A percentile compares a stretch with the other conserved stretches of the same genome.
Evolutionary conservation across 352 stramenopile species (phyloP).

Genomic region (Globisporangium uncinulatum): DNA sequence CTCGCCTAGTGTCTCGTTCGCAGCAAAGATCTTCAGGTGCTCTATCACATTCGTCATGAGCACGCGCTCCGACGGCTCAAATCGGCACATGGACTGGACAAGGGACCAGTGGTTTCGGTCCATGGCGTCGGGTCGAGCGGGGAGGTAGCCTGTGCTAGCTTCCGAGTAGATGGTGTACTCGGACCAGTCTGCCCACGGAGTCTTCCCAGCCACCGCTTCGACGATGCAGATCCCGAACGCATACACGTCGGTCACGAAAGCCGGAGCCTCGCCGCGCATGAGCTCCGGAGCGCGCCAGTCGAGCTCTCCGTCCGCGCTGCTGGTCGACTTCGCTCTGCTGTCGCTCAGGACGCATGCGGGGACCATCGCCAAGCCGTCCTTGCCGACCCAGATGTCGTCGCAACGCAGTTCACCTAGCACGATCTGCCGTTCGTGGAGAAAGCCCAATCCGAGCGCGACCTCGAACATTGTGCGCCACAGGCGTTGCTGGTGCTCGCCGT

Average conservation of each 20-base stretch:
- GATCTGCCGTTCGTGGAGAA: constrained; percentile 28
- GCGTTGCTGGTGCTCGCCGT: background rate
- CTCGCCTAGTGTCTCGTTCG: background rate
- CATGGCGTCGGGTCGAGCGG: background rate
- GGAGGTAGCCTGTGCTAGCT: background rate
- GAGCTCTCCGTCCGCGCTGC: constrained; percentile 1
- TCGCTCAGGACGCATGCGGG: constrained; percentile 19
- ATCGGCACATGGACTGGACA: constrained; percentile 10
- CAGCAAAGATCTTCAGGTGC: constrained; percentile 5
- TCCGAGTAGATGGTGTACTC: background rate
- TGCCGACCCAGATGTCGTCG: constrained; percentile 29
- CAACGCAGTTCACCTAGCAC: constrained; percentile 67
- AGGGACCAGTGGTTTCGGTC: constrained; percentile 2
- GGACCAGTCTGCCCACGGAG: constrained; percentile 4
- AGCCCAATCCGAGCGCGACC: constrained; percentile 24
- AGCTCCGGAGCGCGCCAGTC: constrained; percentile 26
- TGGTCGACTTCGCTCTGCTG: too few relatives aligned
- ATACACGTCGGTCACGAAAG: constrained; percentile 33
- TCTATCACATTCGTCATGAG: constrained; percentile 7
- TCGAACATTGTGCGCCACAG: constrained; percentile 29
- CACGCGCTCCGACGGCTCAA: background rate
- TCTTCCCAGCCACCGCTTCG: constrained; percentile 16
- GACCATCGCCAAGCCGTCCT: constrained; percentile 18
- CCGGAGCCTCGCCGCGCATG: constrained; percentile 8
- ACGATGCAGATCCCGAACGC: constrained; percentile 50